These are phyloP conservation scores for Eustoma russellianum DNA, from an alignment of 257 asterid genomes.

Conservation along the genomic window DNA sequence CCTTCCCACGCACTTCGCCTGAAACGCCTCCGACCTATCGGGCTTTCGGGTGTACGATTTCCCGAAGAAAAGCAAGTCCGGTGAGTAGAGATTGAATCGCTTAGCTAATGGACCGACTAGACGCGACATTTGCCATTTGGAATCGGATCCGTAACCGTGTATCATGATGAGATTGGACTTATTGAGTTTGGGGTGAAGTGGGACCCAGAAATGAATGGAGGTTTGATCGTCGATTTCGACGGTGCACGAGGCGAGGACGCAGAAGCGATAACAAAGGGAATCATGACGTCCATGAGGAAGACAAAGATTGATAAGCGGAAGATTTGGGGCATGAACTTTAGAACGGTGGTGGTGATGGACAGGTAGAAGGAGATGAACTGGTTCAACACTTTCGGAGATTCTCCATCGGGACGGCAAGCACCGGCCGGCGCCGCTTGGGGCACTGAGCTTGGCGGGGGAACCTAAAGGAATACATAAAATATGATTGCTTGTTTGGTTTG, in stretches of 20 bases:
- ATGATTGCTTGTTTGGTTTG: too few relatives aligned
- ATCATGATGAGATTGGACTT: conserved; percentile 53
- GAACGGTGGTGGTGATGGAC: conserved; percentile 20
- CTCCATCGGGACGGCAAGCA: too few relatives aligned
- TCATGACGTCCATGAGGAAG: conserved; percentile 30
- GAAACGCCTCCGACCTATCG: conserved; percentile 41
- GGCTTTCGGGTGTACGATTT: conserved; percentile 30
- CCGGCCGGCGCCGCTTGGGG: too few relatives aligned
- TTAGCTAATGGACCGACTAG: conserved; percentile 29
- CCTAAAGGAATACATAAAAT: background rate
- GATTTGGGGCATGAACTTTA: conserved; percentile 21
- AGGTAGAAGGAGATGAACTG: conserved; percentile 32
- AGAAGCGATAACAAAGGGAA: conserved; percentile 46
- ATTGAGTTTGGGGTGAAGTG: conserved; percentile 28
- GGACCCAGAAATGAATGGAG: conserved; percentile 55
- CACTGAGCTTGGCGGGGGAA: background rate
- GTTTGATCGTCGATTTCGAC: conserved; percentile 46
- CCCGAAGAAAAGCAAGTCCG: conserved; percentile 64
- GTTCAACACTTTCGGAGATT: conserved; percentile 16
- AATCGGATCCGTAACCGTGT: conserved; percentile 61
- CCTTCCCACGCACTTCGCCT: conserved; percentile 55
- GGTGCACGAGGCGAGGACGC: conserved; percentile 40
- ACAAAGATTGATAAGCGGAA: conserved; percentile 35
- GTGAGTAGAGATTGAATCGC: conserved; percentile 50
- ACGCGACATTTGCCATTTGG: conserved; percentile 51